Conservation (phyloP, 345 rosid genomes). For the Ricinus communis region DNA sequence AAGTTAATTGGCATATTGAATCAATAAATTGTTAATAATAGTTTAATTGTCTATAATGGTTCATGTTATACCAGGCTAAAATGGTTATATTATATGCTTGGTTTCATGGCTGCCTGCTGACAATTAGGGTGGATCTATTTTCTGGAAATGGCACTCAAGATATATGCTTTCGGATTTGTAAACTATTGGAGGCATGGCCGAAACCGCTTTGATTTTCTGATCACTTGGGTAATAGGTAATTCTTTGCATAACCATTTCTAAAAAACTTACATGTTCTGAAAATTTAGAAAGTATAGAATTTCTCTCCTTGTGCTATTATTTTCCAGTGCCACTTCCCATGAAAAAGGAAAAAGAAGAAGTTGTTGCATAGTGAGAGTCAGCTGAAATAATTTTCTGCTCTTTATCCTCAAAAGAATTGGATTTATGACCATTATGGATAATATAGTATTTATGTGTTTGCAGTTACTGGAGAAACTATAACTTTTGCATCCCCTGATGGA, state of each 20-base stretch:
- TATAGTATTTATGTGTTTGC: slow-evolving; percentile 28
- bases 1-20: too few relatives aligned
- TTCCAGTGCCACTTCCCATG: background rate
- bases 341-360: background rate
- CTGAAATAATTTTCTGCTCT: background rate
- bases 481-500: slow-evolving; percentile 68
- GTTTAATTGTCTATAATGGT: background rate
- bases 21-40: too few relatives aligned
- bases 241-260: background rate
- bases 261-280: background rate
- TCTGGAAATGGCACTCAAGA: slow-evolving; percentile 90
- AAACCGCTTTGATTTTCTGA: slow-evolving; percentile 87
- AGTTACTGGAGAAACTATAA: slow-evolving; percentile 95
- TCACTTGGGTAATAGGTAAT: slow-evolving; percentile 92
- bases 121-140: slow-evolving; percentile 94
- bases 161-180: slow-evolving; percentile 77
- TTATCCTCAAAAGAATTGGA: background rate
- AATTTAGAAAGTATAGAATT: background rate
- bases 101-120: slow-evolving; percentile 20
- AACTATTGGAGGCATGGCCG: slow-evolving; percentile 97
- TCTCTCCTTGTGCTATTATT: background rate
- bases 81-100: too few relatives aligned
- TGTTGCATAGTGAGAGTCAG: slow-evolving; percentile 1
- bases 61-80: slow-evolving; percentile 3
- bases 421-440: background rate